phyloP scores from a whole-genome alignment of 2,329 filamentous ascomycete genomes.

The Septoria petroselini region DNA sequence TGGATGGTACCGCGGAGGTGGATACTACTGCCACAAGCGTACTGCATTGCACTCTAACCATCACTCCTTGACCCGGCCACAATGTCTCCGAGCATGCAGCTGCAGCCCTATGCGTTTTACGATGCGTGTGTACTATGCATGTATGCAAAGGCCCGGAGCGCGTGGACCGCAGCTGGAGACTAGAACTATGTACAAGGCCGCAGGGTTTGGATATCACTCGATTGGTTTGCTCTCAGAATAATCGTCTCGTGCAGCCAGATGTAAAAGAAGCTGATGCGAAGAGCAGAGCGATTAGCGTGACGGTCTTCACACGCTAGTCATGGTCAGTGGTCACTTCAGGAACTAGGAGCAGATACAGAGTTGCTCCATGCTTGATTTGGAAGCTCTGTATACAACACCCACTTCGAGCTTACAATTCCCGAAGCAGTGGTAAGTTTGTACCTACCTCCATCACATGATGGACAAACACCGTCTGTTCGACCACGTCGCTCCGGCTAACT shows the following conservation, averaged over 20 bases:
- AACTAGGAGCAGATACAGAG: not conserved
- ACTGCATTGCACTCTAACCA: too few species aligned
- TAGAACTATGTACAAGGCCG: too few species aligned
- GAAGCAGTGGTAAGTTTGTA: not conserved
- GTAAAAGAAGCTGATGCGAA: too few species aligned
- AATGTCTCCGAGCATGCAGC: not conserved
- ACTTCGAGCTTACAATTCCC: not conserved
- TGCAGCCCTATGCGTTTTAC: not conserved
- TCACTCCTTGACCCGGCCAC: not conserved
- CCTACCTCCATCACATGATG: not conserved
- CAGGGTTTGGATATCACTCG: too few species aligned
- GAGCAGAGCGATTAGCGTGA: too few species aligned
- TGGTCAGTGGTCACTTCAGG: too few species aligned
- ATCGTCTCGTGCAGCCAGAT: too few species aligned
- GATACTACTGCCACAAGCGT: not conserved
- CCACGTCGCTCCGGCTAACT: not conserved
- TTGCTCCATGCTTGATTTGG: not conserved
- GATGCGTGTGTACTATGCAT: too few species aligned
- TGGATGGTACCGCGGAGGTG: too few species aligned
- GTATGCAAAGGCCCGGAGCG: not conserved
- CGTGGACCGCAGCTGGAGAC: too few species aligned
- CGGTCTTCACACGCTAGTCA: not conserved
- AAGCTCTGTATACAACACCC: not conserved
- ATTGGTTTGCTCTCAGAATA: too few species aligned
- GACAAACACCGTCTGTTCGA: not conserved